Evolutionary conservation across 106 monocot species (phyloP).

Genomic region (Allium cepa): DNA sequence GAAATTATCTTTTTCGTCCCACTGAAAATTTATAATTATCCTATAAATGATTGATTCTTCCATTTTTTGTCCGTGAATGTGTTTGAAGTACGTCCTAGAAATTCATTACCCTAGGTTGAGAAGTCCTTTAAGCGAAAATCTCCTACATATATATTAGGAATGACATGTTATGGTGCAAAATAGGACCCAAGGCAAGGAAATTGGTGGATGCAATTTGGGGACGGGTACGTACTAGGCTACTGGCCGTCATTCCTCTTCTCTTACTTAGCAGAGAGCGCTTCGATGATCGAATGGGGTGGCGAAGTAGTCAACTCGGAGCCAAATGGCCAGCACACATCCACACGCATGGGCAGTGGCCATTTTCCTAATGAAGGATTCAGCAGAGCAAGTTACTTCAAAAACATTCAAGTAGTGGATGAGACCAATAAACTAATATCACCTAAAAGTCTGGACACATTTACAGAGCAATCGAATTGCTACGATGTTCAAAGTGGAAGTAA

Average conservation of each 20-base stretch:
- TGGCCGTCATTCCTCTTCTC: conserved; percentile 51
- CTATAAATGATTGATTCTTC: no score
- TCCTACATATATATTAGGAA: no score
- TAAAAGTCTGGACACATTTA: conserved; percentile 28
- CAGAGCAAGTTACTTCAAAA: conserved; percentile 47
- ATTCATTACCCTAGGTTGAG: no score
- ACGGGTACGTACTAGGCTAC: conserved; percentile 40
- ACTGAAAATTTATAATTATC: no score
- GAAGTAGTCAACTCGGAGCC: conserved; percentile 40
- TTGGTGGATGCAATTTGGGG: conserved; percentile 63
- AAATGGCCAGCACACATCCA: conserved; percentile 43
- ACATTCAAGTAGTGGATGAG: conserved; percentile 44
- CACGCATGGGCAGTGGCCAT: conserved; percentile 54
- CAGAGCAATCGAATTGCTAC: conserved; percentile 49
- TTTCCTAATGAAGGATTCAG: conserved; percentile 48
- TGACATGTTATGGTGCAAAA: background rate
- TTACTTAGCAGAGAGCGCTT: conserved; percentile 29
- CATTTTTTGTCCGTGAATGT: no score
- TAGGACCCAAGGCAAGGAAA: conserved; percentile 42
- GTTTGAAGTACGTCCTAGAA: background rate
- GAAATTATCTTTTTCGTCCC: no score
- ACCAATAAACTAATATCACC: conserved; percentile 34
- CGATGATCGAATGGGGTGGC: conserved; percentile 56
- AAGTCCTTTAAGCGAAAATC: no score
- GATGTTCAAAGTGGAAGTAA: conserved; percentile 37